Percentiles rank a stretch among this genome's conserved stretches.
These are phyloP conservation scores for Oropetium thomaeum DNA, from an alignment of 176 grass and related monocot species.

Conservation along the genomic window DNA sequence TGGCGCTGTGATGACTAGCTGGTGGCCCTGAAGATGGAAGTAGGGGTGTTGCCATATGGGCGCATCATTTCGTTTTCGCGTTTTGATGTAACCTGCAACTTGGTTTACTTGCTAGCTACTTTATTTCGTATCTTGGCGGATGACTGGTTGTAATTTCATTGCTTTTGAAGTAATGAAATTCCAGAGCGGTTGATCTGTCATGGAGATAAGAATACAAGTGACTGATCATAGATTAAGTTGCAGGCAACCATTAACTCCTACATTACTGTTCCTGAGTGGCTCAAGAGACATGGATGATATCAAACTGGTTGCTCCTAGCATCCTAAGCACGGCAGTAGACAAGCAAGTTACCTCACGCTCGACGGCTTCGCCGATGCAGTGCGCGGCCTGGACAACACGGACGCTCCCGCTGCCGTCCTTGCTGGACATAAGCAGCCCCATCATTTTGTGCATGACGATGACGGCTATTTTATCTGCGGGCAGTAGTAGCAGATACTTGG, in stretches of 20 bases:
- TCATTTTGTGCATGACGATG: constrained; percentile 96
- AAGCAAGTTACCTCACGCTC: constrained; percentile 64
- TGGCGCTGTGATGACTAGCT: too few species aligned
- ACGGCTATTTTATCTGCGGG: constrained; percentile 90
- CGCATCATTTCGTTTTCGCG: too few species aligned
- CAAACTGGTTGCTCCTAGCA: neutral
- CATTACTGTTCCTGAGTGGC: constrained; percentile 3
- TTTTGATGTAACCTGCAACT: too few species aligned
- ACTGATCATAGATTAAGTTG: neutral
- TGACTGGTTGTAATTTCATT: too few species aligned
- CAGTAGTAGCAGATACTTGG: constrained; percentile 62
- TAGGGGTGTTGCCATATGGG: too few species aligned
- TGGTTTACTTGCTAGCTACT: too few species aligned
- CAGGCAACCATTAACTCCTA: neutral
- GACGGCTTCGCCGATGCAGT: constrained; percentile 74
- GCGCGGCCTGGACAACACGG: constrained; percentile 64
- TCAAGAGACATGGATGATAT: neutral
- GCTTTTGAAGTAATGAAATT: too few species aligned
- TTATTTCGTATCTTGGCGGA: too few species aligned
- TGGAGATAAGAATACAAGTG: neutral
- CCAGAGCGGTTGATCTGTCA: too few species aligned
- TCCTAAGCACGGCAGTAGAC: neutral
- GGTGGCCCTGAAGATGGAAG: too few species aligned
- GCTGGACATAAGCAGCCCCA: constrained; percentile 70
- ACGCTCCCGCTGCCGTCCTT: constrained; percentile 59